Percentiles rank a stretch among this genome's conserved stretches.
These are phyloP conservation scores for Cornus florida DNA, from an alignment of 148 eudicot genomes.

Conservation along the genomic window DNA sequence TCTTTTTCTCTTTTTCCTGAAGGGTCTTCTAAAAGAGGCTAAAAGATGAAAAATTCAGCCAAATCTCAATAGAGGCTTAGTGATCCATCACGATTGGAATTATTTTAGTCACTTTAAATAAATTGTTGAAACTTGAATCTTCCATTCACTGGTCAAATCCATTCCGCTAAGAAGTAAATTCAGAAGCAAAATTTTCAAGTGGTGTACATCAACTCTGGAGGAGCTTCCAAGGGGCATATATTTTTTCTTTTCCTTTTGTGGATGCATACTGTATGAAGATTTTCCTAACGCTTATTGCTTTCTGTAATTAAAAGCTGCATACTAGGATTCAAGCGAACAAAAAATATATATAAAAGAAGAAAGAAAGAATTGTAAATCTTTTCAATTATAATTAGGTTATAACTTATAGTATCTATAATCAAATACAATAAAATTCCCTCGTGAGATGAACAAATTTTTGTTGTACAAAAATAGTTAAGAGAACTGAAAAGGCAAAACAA, in stretches of 20 bases:
- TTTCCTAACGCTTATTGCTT: too few species aligned
- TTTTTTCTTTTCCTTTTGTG: not conserved
- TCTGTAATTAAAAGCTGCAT: too few species aligned
- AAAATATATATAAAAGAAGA: too few species aligned
- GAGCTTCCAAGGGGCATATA: not conserved
- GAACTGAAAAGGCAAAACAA: conserved; percentile 10
- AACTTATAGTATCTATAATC: too few species aligned
- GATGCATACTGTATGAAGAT: too few species aligned
- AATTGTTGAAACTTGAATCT: not conserved
- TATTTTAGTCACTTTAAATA: not conserved
- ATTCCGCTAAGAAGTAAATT: not conserved
- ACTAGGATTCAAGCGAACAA: too few species aligned
- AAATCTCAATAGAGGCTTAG: not conserved
- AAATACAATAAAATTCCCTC: not conserved
- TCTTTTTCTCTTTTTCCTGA: not conserved
- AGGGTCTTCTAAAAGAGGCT: not conserved
- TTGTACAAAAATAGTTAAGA: not conserved
- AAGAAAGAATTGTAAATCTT: too few species aligned
- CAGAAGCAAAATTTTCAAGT: not conserved
- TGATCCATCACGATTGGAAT: not conserved
- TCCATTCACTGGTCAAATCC: not conserved
- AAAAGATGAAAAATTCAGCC: not conserved
- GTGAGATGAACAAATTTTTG: not conserved
- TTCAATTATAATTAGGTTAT: too few species aligned
- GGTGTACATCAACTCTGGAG: not conserved